phyloP scores from a whole-genome alignment of 495 filamentous ascomycete genomes.

The Baudoinia panamericana region DNA sequence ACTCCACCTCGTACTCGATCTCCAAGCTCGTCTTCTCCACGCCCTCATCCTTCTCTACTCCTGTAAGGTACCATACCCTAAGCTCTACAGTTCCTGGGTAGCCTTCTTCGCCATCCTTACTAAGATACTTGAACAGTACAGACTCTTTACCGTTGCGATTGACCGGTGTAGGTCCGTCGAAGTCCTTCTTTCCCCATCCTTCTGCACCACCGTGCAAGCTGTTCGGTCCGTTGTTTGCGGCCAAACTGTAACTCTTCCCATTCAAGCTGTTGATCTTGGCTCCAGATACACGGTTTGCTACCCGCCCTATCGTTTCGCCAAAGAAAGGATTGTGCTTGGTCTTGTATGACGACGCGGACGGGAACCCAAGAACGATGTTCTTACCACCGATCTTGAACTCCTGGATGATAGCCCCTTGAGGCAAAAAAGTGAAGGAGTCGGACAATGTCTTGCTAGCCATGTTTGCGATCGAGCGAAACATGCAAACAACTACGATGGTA shows the following conservation, averaged over 20 bases:
- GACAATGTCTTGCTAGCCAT: constrained; percentile 7
- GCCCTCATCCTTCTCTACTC: constrained; percentile 44
- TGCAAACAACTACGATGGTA: no score
- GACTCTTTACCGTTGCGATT: constrained; percentile 57
- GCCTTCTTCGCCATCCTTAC: constrained; percentile 65
- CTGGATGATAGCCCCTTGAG: constrained; percentile 80
- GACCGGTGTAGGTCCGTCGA: constrained; percentile 59
- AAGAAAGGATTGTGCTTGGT: constrained; percentile 65
- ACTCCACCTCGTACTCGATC: constrained; percentile 78
- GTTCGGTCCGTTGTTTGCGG: constrained; percentile 65
- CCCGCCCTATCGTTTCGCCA: constrained; percentile 84
- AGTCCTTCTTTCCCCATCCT: constrained; percentile 78
- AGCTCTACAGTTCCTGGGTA: constrained; percentile 76
- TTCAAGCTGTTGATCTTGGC: constrained; percentile 63
- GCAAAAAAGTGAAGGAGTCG: constrained; percentile 49
- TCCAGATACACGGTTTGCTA: constrained; percentile 72
- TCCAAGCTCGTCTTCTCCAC: constrained; percentile 53
- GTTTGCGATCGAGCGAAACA: no score
- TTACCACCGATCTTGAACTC: constrained; percentile 58
- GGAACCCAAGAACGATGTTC: constrained; percentile 83
- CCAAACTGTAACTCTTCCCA: constrained; percentile 52
- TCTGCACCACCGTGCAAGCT: constrained; percentile 65
- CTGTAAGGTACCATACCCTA: constrained; percentile 63
- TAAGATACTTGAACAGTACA: constrained; percentile 60
- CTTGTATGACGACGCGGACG: constrained; percentile 56